Conservation (phyloP, 179 eudicot genomes). For the Amaranthus tricolor region DNA sequence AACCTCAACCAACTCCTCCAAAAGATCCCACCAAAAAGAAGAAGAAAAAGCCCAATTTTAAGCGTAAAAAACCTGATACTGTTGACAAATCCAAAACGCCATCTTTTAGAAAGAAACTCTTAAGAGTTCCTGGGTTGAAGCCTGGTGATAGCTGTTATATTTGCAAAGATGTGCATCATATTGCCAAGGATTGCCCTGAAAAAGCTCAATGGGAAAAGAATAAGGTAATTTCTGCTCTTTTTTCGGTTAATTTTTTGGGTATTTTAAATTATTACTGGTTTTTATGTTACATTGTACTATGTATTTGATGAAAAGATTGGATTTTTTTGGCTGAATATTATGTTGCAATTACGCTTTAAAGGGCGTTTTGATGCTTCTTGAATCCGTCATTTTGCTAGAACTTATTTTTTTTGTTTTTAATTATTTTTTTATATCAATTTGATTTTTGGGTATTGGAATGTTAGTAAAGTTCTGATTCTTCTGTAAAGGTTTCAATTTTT, state of each 20-base stretch:
- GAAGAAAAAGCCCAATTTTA: slow-evolving; percentile 58
- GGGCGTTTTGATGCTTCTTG: neutral
- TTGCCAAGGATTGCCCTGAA: slow-evolving; percentile 77
- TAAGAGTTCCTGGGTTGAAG: slow-evolving; percentile 86
- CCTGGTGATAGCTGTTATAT: slow-evolving; percentile 94
- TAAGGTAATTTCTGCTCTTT: slow-evolving; percentile 44
- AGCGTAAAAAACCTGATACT: slow-evolving; percentile 47
- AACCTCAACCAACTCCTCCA: slow-evolving; percentile 65
- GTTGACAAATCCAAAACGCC: slow-evolving; percentile 33
- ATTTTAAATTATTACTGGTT: neutral
- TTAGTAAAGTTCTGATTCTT: neutral
- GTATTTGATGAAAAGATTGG: neutral
- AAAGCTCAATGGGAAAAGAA: slow-evolving; percentile 75
- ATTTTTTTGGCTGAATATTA: neutral
- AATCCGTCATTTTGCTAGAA: neutral
- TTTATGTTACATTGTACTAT: neutral
- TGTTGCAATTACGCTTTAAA: neutral
- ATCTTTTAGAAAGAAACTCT: slow-evolving; percentile 45
- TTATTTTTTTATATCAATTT: neutral
- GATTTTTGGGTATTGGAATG: neutral
- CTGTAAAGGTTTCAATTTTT: neutral
- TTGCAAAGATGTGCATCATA: slow-evolving; percentile 72
- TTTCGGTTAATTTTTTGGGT: neutral
- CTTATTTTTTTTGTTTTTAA: neutral
- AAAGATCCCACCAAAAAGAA: slow-evolving; percentile 68